Evolutionary conservation across 331 rosid genomes (phyloP).

Genomic region (Spiraea crenata): DNA sequence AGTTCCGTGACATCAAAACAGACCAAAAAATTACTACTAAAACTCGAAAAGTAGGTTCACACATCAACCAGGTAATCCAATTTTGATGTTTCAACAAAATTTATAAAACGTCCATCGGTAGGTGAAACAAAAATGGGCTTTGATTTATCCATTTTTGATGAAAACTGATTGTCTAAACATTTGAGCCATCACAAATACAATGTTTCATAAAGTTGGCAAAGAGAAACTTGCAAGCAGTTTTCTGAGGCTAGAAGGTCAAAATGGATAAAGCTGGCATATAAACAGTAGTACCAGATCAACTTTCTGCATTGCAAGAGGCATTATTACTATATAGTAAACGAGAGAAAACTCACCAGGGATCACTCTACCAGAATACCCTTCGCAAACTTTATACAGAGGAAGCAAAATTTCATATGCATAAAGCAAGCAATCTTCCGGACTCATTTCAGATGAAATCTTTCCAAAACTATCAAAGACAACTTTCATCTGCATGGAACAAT

Average conservation of each 20-base stretch:
- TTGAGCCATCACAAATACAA: neutral
- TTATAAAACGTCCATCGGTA: neutral
- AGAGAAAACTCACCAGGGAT: conserved; percentile 50
- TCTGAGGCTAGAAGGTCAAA: neutral
- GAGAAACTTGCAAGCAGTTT: neutral
- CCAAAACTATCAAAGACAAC: conserved; percentile 64
- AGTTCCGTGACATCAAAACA: neutral
- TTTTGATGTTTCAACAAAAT: neutral
- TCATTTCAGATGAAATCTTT: conserved; percentile 48
- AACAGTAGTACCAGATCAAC: neutral
- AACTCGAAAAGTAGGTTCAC: neutral
- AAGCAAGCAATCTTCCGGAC: conserved; percentile 47
- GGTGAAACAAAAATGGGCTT: neutral
- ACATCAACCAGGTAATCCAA: neutral
- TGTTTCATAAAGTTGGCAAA: neutral
- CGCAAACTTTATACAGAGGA: conserved; percentile 81
- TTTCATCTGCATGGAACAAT: conserved; percentile 60
- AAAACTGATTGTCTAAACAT: neutral
- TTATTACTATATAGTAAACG: conserved; percentile 5
- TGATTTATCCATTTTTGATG: neutral
- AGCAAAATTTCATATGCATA: conserved; percentile 58
- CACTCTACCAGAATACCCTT: conserved; percentile 77
- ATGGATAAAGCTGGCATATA: neutral
- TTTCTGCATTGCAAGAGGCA: neutral
- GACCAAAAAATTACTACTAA: neutral